Evolutionary conservation across 352 stramenopile genomes (phyloP).

Genomic region (Pythium rhizo-oryzae): DNA sequence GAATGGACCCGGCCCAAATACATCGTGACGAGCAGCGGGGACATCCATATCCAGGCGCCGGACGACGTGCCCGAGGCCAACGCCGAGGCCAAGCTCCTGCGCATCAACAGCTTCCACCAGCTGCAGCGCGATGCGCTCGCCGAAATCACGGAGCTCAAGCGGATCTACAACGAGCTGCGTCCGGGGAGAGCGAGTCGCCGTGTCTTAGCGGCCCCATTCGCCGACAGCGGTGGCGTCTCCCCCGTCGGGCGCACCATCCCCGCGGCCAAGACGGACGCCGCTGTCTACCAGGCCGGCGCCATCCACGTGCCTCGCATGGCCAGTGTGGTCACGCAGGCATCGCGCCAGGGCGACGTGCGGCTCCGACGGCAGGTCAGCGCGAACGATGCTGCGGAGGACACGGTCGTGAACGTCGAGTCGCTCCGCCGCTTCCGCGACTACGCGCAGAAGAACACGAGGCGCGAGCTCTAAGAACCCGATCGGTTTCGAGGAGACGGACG

Average conservation of each 20-base stretch:
- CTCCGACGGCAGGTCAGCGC: neutral
- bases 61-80: neutral
- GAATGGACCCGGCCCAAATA: neutral
- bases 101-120: neutral
- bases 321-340: neutral
- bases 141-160: neutral
- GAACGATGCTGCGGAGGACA: neutral
- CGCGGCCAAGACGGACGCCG: neutral
- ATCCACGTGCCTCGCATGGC: neutral
- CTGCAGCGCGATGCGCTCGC: neutral
- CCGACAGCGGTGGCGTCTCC: too few relatives aligned
- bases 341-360: neutral
- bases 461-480: too few relatives aligned
- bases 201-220: neutral
- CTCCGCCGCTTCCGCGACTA: conserved; percentile 5
- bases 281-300: conserved; percentile 11
- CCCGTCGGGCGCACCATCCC: neutral
- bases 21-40: neutral
- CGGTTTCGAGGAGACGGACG: too few relatives aligned
- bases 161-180: neutral
- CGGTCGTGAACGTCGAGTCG: conserved; percentile 11
- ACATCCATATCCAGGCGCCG: conserved; percentile 3
- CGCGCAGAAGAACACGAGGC: too few relatives aligned
- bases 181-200: too few relatives aligned
- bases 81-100: neutral